A percentile compares a stretch with the other conserved stretches of the same genome.
These are phyloP conservation scores for Trebouxiophyceae sp. DNA, from an alignment of 163 green algal genomes.

Conservation along the genomic window DNA sequence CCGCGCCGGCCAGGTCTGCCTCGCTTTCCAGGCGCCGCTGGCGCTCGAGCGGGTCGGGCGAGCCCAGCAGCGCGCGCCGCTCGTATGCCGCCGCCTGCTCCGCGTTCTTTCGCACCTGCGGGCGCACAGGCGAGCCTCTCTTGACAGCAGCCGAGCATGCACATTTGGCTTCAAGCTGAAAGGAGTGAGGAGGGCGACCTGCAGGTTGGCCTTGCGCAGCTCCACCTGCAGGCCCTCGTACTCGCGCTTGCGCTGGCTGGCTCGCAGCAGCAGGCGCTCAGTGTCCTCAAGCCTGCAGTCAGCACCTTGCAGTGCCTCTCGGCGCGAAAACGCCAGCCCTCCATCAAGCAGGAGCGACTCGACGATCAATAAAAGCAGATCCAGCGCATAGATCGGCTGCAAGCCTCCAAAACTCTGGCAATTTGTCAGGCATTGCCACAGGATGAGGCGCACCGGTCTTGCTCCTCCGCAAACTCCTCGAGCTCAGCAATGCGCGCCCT, in stretches of 20 bases:
- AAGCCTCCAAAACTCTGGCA: no score
- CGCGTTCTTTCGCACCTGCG: slow-evolving; percentile 2
- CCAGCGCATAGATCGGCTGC: no score
- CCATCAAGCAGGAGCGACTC: no score
- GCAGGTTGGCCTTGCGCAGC: slow-evolving; percentile 8
- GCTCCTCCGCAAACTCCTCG: slow-evolving; percentile 42
- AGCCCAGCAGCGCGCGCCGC: slow-evolving; percentile 51
- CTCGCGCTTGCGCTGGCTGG: slow-evolving; percentile 30
- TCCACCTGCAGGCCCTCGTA: slow-evolving; percentile 25
- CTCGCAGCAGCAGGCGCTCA: slow-evolving; percentile 9
- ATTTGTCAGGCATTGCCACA: no score
- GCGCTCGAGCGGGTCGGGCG: slow-evolving; percentile 23
- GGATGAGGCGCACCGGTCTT: slow-evolving; percentile 45
- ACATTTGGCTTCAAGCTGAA: neutral
- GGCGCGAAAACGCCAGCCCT: no score
- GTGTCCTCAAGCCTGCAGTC: slow-evolving; percentile 35
- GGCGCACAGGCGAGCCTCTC: neutral
- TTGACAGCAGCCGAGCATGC: neutral
- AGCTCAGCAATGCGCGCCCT: slow-evolving; percentile 42
- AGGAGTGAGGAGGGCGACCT: neutral
- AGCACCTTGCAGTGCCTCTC: no score
- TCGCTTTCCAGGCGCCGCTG: slow-evolving; percentile 35
- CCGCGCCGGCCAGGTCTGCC: slow-evolving; percentile 30
- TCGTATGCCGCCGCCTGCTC: slow-evolving; percentile 18
- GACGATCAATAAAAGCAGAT: no score